Conservation (phyloP, 2,329 filamentous ascomycete genomes). For the Helicocarpus griseus region DNA sequence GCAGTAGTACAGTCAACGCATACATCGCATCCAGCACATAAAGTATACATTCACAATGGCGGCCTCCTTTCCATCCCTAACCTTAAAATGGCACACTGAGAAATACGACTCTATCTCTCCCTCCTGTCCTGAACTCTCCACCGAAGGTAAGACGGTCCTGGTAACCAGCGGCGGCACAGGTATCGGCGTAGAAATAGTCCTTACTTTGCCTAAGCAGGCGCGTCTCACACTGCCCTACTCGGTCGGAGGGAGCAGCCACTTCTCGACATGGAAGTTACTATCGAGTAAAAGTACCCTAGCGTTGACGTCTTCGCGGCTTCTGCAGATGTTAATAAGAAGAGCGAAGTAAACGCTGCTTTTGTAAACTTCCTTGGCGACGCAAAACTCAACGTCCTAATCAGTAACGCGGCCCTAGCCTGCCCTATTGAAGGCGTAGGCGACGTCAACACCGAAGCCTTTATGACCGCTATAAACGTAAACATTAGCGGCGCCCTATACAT, state of each 20-base stretch:
- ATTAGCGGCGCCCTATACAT: slow-evolving; percentile 24
- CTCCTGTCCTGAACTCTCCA: neutral
- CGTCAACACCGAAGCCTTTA: slow-evolving; percentile 24
- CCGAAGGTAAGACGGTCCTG: slow-evolving; percentile 19
- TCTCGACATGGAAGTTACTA: slow-evolving; percentile 27
- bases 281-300: slow-evolving; percentile 26
- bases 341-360: slow-evolving; percentile 26
- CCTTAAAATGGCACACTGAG: neutral
- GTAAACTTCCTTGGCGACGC: slow-evolving; percentile 11
- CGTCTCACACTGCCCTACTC: slow-evolving; percentile 35
- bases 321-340: slow-evolving; percentile 24
- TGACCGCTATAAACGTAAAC: slow-evolving; percentile 26
- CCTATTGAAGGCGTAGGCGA: slow-evolving; percentile 19
- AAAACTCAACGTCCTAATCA: slow-evolving; percentile 33
- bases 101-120: neutral
- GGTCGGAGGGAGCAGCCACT: slow-evolving; percentile 31
- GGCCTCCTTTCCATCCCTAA: too few relatives aligned
- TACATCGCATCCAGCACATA: too few relatives aligned
- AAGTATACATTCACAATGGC: too few relatives aligned
- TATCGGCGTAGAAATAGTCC: slow-evolving; percentile 19
- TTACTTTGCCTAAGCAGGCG: slow-evolving; percentile 30
- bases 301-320: slow-evolving; percentile 25
- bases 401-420: slow-evolving; percentile 27
- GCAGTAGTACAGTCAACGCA: too few relatives aligned
- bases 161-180: slow-evolving; percentile 22